Evolutionary conservation across 306 rosid genomes (phyloP).

Genomic region (Fragaria ananassa): DNA sequence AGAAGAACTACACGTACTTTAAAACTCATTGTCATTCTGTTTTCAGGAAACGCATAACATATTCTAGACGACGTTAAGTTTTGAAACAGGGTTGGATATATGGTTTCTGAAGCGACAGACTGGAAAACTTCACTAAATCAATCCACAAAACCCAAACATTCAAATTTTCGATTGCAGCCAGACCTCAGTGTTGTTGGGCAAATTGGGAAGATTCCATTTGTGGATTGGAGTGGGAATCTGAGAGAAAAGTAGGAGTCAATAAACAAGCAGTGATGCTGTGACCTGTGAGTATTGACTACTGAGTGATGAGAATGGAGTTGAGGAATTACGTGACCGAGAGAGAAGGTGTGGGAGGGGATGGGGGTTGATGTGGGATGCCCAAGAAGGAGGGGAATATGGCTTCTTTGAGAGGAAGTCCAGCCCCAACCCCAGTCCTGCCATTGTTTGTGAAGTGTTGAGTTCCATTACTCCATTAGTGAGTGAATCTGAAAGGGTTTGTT

Average conservation of each 20-base stretch:
- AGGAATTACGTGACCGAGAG: slow-evolving; percentile 64
- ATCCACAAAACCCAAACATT: not conserved
- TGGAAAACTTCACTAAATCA: not conserved
- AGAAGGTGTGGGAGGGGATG: slow-evolving; percentile 59
- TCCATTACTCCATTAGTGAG: not conserved
- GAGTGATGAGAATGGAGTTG: not conserved
- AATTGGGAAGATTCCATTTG: slow-evolving; percentile 87
- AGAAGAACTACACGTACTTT: not conserved
- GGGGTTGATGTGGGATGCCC: slow-evolving; percentile 82
- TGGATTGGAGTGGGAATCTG: slow-evolving; percentile 96
- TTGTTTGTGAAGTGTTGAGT: not conserved
- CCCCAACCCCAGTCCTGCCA: slow-evolving; percentile 15
- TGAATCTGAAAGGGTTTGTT: not conserved
- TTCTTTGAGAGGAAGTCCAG: slow-evolving; percentile 48
- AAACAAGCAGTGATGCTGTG: not conserved
- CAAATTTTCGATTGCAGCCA: slow-evolving; percentile 45
- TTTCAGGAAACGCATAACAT: not conserved
- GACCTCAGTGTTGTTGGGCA: slow-evolving; percentile 68
- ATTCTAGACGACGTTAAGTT: no score
- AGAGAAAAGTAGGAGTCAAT: not conserved
- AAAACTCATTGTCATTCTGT: not conserved
- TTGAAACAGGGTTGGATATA: no score
- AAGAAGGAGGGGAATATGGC: slow-evolving; percentile 65
- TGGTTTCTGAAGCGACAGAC: not conserved
- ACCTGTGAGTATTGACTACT: not conserved